Percentiles rank a stretch among this genome's conserved stretches.
phyloP scores from a whole-genome alignment of 441 rosid genomes.

The Jatropha podagrica region DNA sequence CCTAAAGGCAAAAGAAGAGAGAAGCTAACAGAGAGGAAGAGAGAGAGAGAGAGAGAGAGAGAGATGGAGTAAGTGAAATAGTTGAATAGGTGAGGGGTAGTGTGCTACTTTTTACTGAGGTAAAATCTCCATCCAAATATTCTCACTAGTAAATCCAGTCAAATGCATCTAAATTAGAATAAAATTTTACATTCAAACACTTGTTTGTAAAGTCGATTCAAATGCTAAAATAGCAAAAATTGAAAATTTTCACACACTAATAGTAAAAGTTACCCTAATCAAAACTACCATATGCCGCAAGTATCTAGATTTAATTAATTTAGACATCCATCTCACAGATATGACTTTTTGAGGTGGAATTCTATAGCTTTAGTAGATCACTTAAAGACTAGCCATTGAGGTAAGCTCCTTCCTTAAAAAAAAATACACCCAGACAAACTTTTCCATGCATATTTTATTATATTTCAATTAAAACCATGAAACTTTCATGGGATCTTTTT shows the following conservation, averaged over 20 bases:
- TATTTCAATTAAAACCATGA: background rate
- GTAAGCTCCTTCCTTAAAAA: background rate
- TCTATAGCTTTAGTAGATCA: too few species aligned
- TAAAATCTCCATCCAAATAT: too few species aligned
- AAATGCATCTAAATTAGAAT: too few species aligned
- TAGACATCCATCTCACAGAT: background rate
- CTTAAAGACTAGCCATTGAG: background rate
- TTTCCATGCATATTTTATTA: background rate
- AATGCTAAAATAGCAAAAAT: background rate
- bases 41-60: background rate
- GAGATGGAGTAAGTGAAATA: too few species aligned
- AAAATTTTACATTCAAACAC: background rate
- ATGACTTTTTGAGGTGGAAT: too few species aligned
- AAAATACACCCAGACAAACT: background rate
- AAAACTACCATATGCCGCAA: background rate
- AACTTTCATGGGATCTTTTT: too few species aligned
- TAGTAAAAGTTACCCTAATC: background rate
- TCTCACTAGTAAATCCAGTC: too few species aligned
- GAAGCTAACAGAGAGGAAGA: background rate
- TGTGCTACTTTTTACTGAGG: too few species aligned
- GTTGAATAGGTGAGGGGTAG: too few species aligned
- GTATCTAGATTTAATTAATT: background rate
- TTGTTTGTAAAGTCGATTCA: background rate
- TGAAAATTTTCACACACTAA: background rate
- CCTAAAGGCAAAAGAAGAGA: too few species aligned